Evolutionary conservation across 208 protist species (phyloP).

Genomic region (Trypanosoma melophagium): DNA sequence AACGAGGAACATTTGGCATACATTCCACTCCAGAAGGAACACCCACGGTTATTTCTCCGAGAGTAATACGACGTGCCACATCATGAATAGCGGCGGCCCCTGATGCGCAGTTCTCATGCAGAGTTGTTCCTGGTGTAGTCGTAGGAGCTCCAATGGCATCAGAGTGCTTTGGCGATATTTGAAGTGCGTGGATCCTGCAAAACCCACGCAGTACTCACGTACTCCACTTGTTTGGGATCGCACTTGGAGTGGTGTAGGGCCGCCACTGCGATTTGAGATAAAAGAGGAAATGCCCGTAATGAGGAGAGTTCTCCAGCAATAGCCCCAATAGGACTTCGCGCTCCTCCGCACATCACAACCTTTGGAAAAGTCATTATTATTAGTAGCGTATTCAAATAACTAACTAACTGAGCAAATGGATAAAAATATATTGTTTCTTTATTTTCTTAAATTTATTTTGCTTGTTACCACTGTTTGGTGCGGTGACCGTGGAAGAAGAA

Average conservation of each 20-base stretch:
- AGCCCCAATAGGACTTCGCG: conserved; percentile 48
- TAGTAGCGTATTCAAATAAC: conserved; percentile 8
- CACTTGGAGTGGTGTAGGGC: conserved; percentile 43
- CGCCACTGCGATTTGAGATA: conserved; percentile 33
- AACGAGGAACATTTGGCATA: conserved; percentile 61
- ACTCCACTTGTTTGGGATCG: conserved; percentile 51
- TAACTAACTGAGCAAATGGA: no score
- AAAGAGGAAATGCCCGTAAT: conserved; percentile 32
- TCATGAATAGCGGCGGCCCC: conserved; percentile 66
- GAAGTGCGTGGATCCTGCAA: conserved; percentile 58
- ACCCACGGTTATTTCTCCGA: conserved; percentile 55
- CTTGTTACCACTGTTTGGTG: no score
- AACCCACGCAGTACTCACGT: conserved; percentile 44
- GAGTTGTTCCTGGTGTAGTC: conserved; percentile 49
- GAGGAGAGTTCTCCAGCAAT: conserved; percentile 46
- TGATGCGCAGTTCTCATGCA: conserved; percentile 70
- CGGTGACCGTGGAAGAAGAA: no score
- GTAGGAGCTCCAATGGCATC: conserved; percentile 41
- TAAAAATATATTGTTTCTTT: conserved; percentile 12
- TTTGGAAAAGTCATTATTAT: conserved; percentile 31
- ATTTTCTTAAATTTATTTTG: no score
- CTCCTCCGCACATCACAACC: conserved; percentile 52
- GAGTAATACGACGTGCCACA: conserved; percentile 44
- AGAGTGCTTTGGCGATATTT: conserved; percentile 55
- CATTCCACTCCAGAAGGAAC: conserved; percentile 60